Conservation (phyloP, 2,329 filamentous ascomycete genomes). For the Diaporthe amygdali region DNA sequence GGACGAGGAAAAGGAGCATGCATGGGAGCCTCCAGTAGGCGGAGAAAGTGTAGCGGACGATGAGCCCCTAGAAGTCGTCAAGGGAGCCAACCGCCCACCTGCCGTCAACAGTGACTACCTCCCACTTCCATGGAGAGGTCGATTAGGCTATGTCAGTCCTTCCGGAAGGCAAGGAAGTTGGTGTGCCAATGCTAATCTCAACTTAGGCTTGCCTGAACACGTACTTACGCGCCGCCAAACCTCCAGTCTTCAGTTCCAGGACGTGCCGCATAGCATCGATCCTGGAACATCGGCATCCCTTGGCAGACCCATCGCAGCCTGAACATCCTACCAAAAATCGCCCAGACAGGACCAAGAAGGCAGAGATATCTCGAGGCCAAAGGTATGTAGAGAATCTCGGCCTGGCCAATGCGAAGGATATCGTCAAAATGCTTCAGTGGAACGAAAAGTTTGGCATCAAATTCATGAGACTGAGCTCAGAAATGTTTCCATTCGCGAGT, state of each 20-base stretch:
- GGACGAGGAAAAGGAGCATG: constrained; percentile 29
- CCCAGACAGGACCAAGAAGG: constrained; percentile 74
- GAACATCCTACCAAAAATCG: constrained; percentile 86
- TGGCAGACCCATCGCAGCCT: constrained; percentile 75
- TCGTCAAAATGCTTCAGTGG: constrained; percentile 87
- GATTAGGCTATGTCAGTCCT: constrained; percentile 79
- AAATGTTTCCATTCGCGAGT: constrained; percentile 97
- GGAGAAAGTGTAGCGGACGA: constrained; percentile 25
- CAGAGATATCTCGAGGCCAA: constrained; percentile 70
- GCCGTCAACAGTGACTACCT: constrained; percentile 83
- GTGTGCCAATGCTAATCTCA: constrained; percentile 18
- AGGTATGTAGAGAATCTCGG: constrained; percentile 79
- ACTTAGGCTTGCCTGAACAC: constrained; percentile 85
- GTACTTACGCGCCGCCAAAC: constrained; percentile 81
- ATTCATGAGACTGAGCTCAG: constrained; percentile 89
- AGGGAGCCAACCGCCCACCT: constrained; percentile 65
- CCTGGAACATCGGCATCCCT: constrained; percentile 83
- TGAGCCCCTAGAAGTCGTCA: constrained; percentile 33
- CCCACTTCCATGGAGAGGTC: constrained; percentile 88
- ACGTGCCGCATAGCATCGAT: constrained; percentile 93
- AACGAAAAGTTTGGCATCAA: constrained; percentile 91
- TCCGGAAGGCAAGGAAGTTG: neutral
- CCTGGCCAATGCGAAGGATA: constrained; percentile 81
- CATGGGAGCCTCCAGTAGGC: constrained; percentile 9
- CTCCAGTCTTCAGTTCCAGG: constrained; percentile 86